These are phyloP conservation scores for Geranomyces variabilis DNA, from an alignment of 192 early-diverging fungal species.

Conservation along the genomic window DNA sequence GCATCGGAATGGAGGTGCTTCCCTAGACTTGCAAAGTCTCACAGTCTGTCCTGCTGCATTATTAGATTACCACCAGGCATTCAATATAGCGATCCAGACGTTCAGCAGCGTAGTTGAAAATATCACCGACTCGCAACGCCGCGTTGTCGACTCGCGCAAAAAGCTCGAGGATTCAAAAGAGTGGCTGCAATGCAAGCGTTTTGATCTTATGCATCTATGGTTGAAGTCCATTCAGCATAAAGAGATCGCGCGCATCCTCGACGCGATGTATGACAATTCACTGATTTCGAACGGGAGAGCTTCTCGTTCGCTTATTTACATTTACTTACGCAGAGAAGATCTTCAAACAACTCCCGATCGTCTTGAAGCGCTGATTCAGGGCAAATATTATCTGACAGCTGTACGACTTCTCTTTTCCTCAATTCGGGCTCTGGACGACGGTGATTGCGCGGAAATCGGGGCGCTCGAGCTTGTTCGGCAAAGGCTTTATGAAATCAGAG, in stretches of 20 bases:
- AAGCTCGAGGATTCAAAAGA: constrained; percentile 53
- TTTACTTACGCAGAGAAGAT: constrained; percentile 47
- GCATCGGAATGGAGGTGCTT: background rate
- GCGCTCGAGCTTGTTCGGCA: constrained; percentile 50
- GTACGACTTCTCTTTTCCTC: constrained; percentile 45
- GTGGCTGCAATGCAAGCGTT: constrained; percentile 60
- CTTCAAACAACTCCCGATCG: constrained; percentile 50
- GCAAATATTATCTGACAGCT: constrained; percentile 57
- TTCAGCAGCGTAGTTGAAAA: constrained; percentile 61
- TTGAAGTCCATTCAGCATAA: constrained; percentile 61
- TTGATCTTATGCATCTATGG: constrained; percentile 66
- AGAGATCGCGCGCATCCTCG: constrained; percentile 62
- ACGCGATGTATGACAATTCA: constrained; percentile 44
- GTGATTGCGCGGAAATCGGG: constrained; percentile 56
- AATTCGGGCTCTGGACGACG: constrained; percentile 36
- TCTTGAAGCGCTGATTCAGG: constrained; percentile 51
- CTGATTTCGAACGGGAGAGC: background rate
- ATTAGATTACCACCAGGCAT: constrained; percentile 62
- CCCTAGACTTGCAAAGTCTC: background rate
- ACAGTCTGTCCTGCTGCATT: too few species aligned
- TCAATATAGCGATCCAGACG: constrained; percentile 61
- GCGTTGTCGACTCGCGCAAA: constrained; percentile 46
- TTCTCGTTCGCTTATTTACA: background rate
- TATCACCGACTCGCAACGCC: constrained; percentile 51
- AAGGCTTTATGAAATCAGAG: constrained; percentile 43